Base-by-base conservation (phyloP, 352 stramenopile species). In the Thraustochytrium striatum region DNA sequence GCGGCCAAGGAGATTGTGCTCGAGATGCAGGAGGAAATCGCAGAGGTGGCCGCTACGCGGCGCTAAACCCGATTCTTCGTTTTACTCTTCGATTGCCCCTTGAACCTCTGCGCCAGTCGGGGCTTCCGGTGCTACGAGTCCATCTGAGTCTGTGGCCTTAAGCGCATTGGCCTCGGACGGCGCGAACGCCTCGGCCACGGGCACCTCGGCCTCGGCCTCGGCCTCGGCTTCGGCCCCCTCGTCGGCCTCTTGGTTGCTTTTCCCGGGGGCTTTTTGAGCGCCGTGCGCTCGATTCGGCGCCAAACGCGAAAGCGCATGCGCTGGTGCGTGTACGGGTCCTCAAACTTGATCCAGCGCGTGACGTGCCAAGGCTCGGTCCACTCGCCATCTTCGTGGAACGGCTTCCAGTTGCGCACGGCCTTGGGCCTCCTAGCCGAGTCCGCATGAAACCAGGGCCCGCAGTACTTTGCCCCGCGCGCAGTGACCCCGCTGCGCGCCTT, bases 281-380 rank as follows among this genome's bases (percentile, higher is more conserved):
- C 5, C 39, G 5, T 47, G 5, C 5, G 5, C 39, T 47, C 13
- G 5, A 13, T 5, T 47, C 39, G 39, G 5, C 39, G 28, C 65
- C 65, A 75, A 32, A 75, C 32, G 1, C 65, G 39, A 25, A 75
- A 75, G 32, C 65, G 44, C 3, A 13, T 39, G 11, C 61, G 65
- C 32, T 62, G 44, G 9, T 38, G 39, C 19, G 65, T 62, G 25
- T 75, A 75, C 38, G 19, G 19, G 41, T 75, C 65, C 2, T 44
- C 32, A 25, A 55, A 75, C 32, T 38, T 38, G 36, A 75, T 0
- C 11, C 52, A 75, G 32, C 65, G 32, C 13, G 65, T 75, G 11
- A 61, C 50, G 11, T 75, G 65, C 65, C 65, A 75, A 32, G 65
- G 16, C 36, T 75, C 65, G 44, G 68, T 38, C 65, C 65, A 75